A percentile compares a stretch with the other conserved stretches of the same genome.
Conservation (phyloP, 805 yeast species). For the Saturnispora quitensis region DNA sequence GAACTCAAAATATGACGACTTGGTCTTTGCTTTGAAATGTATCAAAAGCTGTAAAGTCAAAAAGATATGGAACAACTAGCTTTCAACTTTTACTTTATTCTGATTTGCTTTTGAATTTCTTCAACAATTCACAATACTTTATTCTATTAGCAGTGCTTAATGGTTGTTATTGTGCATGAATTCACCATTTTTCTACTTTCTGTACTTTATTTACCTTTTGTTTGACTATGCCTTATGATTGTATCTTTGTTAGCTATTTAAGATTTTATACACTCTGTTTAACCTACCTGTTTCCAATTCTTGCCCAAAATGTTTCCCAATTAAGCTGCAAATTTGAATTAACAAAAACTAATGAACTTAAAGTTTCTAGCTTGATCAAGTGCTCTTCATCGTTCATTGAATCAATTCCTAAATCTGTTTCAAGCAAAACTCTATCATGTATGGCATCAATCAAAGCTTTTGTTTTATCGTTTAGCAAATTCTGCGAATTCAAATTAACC, state of each 20-base stretch:
- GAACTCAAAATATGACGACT: conserved; percentile 17
- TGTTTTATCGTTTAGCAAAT: conserved; percentile 7
- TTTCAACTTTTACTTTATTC: neutral
- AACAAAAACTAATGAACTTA: neutral
- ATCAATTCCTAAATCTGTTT: conserved; percentile 41
- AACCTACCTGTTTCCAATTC: neutral
- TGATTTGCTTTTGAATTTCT: neutral
- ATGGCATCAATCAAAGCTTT: conserved; percentile 14
- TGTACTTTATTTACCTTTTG: neutral
- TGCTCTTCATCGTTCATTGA: conserved; percentile 9
- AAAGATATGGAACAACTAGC: neutral
- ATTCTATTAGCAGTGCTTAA: neutral
- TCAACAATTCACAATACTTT: neutral
- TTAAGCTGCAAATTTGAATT: neutral
- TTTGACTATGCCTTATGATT: neutral
- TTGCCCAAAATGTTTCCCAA: neutral
- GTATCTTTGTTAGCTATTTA: neutral
- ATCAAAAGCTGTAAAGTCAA: conserved; percentile 19
- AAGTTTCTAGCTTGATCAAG: neutral
- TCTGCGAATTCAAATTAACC: conserved; percentile 18
- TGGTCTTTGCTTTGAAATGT: conserved; percentile 23
- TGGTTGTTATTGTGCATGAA: neutral
- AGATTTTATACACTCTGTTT: neutral
- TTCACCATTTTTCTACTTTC: neutral
- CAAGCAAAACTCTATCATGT: conserved; percentile 33